Evolutionary conservation across 148 eudicot genomes (phyloP), one percentile per base, ranked within the genome.

Genomic region (Cornus suecica): DNA sequence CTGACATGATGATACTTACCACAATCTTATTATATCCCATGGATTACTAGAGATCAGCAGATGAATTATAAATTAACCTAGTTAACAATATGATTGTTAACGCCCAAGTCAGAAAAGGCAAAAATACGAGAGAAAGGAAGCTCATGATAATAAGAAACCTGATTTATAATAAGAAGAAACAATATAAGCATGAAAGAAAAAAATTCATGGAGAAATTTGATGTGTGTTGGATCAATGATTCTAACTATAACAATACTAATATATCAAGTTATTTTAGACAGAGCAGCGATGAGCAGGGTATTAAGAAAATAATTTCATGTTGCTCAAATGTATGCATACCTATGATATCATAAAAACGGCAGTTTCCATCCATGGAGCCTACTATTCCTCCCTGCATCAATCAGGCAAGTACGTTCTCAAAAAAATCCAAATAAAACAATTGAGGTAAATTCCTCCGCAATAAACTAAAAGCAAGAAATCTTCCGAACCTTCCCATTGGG

Each of bases 401-500:
- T 62, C 18, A 77, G 69, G 20, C 3, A 41, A 74, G 69, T 48
- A 2, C 48, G 15, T 72, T 30, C 10, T 63, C 30, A 15, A 77
- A 23, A 41, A 45, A 58, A 52, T 29, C 52, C 15, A 6, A 31
- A 24, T 30, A 74, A 7, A 65, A 37, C 20, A 28, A 34, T 68
- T 8, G 22, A 18, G 63, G 42, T 7, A 16, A 30, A 72, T 24
- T 31, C 62, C 54, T 31, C 67, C 10, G 62, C 29, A 77, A 60
- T 24, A 68, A 29, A 22, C 65, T 27, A 56, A 48, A 37, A 70
- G 25, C 6, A 23, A 74, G 37, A 77, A 70, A 41, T 62, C 34
- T 56, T 29, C 28, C 82, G 32, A 60, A 95, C 99, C 97, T 92
- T 91, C 69, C 97, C 99, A 81, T 85, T 86, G 30, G 99, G 99